Percentiles rank a stretch among this genome's conserved stretches.
Evolutionary conservation across 2,329 filamentous ascomycete species (phyloP).

Genomic region (Neocucurbitaria cava): DNA sequence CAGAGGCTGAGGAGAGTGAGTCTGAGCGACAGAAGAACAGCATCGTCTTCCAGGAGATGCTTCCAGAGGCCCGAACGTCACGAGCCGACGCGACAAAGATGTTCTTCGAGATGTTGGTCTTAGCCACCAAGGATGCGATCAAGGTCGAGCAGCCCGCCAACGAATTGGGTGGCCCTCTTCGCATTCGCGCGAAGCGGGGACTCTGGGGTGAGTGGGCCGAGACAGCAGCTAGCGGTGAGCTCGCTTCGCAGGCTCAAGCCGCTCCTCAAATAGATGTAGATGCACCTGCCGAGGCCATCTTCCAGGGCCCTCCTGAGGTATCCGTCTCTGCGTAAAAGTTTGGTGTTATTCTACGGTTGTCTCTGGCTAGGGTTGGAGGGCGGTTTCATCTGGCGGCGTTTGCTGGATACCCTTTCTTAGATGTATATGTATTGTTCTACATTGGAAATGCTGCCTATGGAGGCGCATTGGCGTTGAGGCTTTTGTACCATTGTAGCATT

Average conservation of each 20-base stretch:
- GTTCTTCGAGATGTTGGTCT: constrained; percentile 96
- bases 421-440: constrained; percentile 25
- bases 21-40: constrained; percentile 75
- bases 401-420: constrained; percentile 42
- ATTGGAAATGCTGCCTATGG: constrained; percentile 12
- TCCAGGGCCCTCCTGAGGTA: constrained; percentile 27
- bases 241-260: constrained; percentile 31
- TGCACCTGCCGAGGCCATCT: constrained; percentile 26
- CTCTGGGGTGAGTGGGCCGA: constrained; percentile 98
- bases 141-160: constrained; percentile 86
- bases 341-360: constrained; percentile 12
- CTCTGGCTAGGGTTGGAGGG: constrained; percentile 13
- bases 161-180: constrained; percentile 77
- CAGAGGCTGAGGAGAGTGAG: constrained; percentile 70
- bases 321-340: constrained; percentile 32
- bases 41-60: constrained; percentile 88
- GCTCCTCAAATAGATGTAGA: constrained; percentile 25
- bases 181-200: constrained; percentile 89
- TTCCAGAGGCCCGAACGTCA: constrained; percentile 80
- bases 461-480: constrained; percentile 27
- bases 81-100: constrained; percentile 97
- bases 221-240: constrained; percentile 48
- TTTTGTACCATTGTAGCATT: constrained; percentile 7
- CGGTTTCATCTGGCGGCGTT: constrained; percentile 35
- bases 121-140: constrained; percentile 97